Base-by-base conservation (phyloP, 1,284 basidiomycete species). In the Farysia itapuensis region DNA sequence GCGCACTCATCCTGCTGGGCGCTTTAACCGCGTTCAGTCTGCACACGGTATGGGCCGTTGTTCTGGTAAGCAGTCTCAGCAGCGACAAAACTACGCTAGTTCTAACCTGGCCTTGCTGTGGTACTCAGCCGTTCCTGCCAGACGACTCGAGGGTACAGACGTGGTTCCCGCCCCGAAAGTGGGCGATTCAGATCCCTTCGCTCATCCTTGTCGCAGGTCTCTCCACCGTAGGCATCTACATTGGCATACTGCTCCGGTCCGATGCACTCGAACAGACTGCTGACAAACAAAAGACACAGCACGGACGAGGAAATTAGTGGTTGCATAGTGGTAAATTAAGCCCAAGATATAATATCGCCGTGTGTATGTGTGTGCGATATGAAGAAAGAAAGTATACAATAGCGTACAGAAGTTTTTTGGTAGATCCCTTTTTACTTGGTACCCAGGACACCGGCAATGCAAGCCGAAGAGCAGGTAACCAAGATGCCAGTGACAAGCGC, bases 401-500 rank as follows among this genome's bases (percentile, higher is more conserved):
- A n/a, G n/a, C n/a, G n/a, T n/a, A n/a, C n/a, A n/a, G n/a, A n/a
- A n/a, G n/a, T n/a, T n/a, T n/a, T n/a, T n/a, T n/a, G n/a, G n/a
- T n/a, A n/a, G n/a, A n/a, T n/a, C n/a, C n/a, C n/a, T n/a, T n/a
- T n/a, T n/a, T 50, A 51, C 23, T 39, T 52, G 43, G 48, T 56
- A 14, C 70, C 70, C 21, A 78, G 65, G 46, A 77, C 64, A 41
- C 77, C 77, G n/a, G 77, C 77, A 41, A 78, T 72, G 53, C 74
- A 77, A 22, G 78, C 78, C 4, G 77, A 77, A 35, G 77, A 77
- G 59, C 72, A 71, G 25, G 78, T 79, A 33, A 77, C 74, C 14
- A 79, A 52, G 61, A 77, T 70, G 42, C 75, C 75, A 24, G 70
- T 74, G 16, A 70, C 16, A 30, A 77, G 51, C 26, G 89, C 89